Evolutionary conservation across 257 asterid species (phyloP), one percentile per base, ranked within the genome.

Genomic region (Jaltomata sinuosa): DNA sequence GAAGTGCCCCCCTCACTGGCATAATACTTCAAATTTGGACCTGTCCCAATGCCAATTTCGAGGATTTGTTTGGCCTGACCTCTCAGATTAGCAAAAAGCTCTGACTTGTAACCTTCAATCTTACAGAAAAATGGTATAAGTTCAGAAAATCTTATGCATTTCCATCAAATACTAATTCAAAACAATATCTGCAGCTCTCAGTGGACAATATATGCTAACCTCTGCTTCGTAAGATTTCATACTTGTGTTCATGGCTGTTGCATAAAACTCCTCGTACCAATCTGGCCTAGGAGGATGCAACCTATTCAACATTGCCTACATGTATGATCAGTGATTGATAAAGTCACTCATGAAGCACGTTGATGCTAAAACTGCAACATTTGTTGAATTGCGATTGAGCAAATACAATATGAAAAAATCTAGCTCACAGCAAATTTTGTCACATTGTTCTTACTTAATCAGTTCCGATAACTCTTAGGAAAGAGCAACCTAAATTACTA

Each of bases 201-300:
- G 49, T 80, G 16, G 84, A 53, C 14, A 42, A 2, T 85, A 85
- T 1, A 22, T 47, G n/a, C 91, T 77, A 86, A 96, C 98, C 98
- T 93, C 99, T 32, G 90, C 90, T 85, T 96, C 98, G 4, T 96
- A 96, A 86, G 94, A 50, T 86, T 84, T 89, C 88, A 74, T 94
- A 65, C 87, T 6, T 79, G 85, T 92, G 88, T 92, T 89, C 93
- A 93, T 79, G 22, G 90, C 93, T 11, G 74, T 88, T 27, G 98
- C 98, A 84, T 89, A 94, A 2, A 94, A 83, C 92, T 94, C 98
- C 92, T 94, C 98, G n/a, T 94, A 94, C 98, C 99, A 96, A 87
- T 90, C 99, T 19, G 97, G 93, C 86, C 94, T 96, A 10, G 93
- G 91, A 86, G 98, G 99, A 83, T 89, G 99, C 86, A 92, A 52